Evolutionary conservation across 2,329 filamentous ascomycete species (phyloP), one percentile per base, ranked within the genome.

Genomic region (Aspergillus brasiliensis): DNA sequence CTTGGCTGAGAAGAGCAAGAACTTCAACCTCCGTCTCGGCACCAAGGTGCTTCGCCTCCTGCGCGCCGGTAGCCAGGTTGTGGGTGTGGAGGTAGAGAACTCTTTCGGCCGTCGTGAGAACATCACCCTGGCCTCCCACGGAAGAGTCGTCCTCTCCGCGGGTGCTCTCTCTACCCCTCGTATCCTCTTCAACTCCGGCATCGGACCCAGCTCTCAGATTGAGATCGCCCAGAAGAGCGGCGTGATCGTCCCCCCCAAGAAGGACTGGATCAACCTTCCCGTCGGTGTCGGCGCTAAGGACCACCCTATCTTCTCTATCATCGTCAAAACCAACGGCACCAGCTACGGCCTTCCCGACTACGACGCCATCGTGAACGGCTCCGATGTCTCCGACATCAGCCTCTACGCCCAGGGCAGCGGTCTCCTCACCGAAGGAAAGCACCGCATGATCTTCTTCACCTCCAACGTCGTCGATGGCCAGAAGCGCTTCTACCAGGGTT

Each of bases 141-240:
- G 89, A 8, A 84, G 87, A 54, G 88, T 91, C 47, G 84, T 91
- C 65, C 77, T 91, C 31, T 84, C 89, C 17, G 85, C 87, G 1
- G 89, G 89, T 51, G 79, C 88, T 1, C 90, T 91, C 62, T 87
- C 87, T n/a, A 87, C 87, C 2, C 81, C 88, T 13, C 89, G 89
- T 75, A 78, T 92, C 51, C 81, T 91, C 2, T 81, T 90, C 75
- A 82, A 88, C 63, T 67, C 60, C 27, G 51, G 89, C 65, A 91
- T 90, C 63, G 89, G 88, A 4, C 87, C 87, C 21, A 73, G 75
- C 54, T 77, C 77, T 47, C 78, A 81, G 69, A 78, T 83, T 48
- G 72, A 72, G 46, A 71, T 76, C 23, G 82, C 82, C 40, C 75
- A 79, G 69, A 72, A 70, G 63, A 81, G 80, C 58, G 72, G 67